Conservation (phyloP, 108 stramenopile genomes). For the Mayamaea pseudoterrestris region DNA sequence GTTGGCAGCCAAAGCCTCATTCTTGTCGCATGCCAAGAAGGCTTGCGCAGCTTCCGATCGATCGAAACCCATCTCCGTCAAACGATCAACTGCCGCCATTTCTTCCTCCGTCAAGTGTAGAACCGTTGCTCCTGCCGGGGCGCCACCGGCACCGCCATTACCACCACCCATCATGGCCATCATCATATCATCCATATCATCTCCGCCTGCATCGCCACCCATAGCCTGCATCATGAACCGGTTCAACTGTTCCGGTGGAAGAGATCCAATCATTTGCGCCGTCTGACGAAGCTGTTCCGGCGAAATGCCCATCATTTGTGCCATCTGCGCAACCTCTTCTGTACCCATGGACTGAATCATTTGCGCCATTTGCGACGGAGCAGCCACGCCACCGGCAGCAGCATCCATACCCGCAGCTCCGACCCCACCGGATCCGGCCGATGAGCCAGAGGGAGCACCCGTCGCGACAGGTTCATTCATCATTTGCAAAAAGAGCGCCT, state of each 20-base stretch:
- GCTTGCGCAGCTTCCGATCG: conserved; percentile 89
- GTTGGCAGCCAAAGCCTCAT: conserved; percentile 96
- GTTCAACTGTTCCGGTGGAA: conserved; percentile 91
- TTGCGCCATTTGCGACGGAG: conserved; percentile 77
- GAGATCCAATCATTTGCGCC: conserved; percentile 79
- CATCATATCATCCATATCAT: conserved; percentile 53
- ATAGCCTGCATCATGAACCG: conserved; percentile 78
- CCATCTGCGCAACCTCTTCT: conserved; percentile 81
- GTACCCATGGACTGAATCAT: conserved; percentile 81
- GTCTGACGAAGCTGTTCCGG: conserved; percentile 86
- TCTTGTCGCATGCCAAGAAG: conserved; percentile 98
- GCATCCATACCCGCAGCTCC: conserved; percentile 31
- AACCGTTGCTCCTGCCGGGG: conserved; percentile 46
- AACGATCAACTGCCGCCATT: conserved; percentile 89
- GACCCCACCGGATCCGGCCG: conserved; percentile 15
- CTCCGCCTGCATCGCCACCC: conserved; percentile 42
- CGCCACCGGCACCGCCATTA: conserved; percentile 35
- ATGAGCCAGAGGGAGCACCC: conserved; percentile 11
- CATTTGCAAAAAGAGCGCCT: conserved; percentile 85
- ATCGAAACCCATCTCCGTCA: conserved; percentile 94
- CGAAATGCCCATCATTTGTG: conserved; percentile 83
- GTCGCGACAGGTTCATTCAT: conserved; percentile 93
- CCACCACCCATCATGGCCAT: conserved; percentile 60
- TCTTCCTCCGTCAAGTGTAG: conserved; percentile 88
- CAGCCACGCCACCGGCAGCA: conserved; percentile 48